Percentiles rank a stretch among this genome's conserved stretches.
These are phyloP conservation scores for Croton laevigatus DNA, from an alignment of 441 rosid species.

Conservation along the genomic window DNA sequence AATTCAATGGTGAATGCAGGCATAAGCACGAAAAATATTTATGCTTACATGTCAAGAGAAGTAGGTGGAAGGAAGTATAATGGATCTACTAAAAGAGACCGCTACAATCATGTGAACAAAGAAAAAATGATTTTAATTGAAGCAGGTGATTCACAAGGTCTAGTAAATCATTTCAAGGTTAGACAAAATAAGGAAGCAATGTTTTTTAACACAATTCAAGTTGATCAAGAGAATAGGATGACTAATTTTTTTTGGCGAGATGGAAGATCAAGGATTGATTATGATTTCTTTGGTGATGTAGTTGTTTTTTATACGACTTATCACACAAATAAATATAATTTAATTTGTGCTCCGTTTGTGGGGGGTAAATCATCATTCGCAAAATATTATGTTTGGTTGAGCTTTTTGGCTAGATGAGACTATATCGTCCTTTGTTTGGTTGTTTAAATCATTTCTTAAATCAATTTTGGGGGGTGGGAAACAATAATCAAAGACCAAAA, in stretches of 20 bases:
- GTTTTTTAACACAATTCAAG: not conserved
- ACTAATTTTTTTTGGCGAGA: not conserved
- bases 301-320: not conserved
- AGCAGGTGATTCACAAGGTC: not conserved
- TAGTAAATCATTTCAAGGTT: too few relatives aligned
- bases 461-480: too few relatives aligned
- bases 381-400: not conserved
- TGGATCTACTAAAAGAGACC: not conserved
- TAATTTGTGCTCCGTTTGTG: not conserved
- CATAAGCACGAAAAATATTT: not conserved
- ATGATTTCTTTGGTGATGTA: not conserved
- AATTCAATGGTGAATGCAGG: not conserved
- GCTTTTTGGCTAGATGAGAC: not conserved
- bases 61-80: not conserved
- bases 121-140: not conserved
- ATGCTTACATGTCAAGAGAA: not conserved
- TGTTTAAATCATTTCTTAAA: too few relatives aligned
- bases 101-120: too few relatives aligned
- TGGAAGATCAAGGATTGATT: not conserved
- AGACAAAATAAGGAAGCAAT: too few relatives aligned
- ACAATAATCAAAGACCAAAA: too few relatives aligned
- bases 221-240: not conserved
- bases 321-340: not conserved
- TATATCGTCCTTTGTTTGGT: too few relatives aligned
- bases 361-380: not conserved